Evolutionary conservation across 2,329 filamentous ascomycete genomes (phyloP), one percentile per base, ranked within the genome.

Genomic region (Epicoccum sorghinum): DNA sequence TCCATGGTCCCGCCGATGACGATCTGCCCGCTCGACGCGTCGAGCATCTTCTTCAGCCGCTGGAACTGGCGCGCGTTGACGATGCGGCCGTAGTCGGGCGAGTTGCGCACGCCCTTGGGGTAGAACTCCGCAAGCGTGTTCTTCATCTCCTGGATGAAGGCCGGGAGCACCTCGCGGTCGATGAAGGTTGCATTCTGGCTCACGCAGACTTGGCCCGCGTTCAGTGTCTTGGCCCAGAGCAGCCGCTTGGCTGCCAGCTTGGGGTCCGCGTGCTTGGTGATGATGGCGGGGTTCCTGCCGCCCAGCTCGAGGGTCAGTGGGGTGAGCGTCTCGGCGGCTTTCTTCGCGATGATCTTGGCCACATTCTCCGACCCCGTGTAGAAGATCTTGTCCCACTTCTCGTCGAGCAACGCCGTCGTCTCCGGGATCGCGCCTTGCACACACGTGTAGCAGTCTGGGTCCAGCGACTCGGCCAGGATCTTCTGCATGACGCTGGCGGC

Each of bases 381-480:
- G 80, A 95, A 93, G 69, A 99, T 96, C 83, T 97, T 98, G 79
- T 96, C 93, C 89, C 93, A 99, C 75, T 93, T 93, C 79, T 92
- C 86, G 53, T 93, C 86, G 30, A 99, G 83, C 39, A 98, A 79
- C 10, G 86, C 87, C 40, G 89, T 91, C 4, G 89, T 92, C 80
- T 96, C 91, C 10, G 88, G 82, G 18, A 96, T 78, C 25, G 80
- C 87, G 56, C 95, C 95, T 72, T 97, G 95, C 62, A 97, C 81
- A 54, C 91, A 84, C 32, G 81, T 79, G 76, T 91, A 97, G 64
- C 87, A 88, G 13, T 86, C 84, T 1, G 86, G 84, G 72, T 98
- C 95, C 47, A 99, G 86, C 35, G 84, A 83, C 36, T 85, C 82
- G 69, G 89, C 84, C 43, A 97, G 76, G 62, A 98, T 84, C 77